A percentile compares a stretch with the other conserved stretches of the same genome.
phyloP scores from a whole-genome alignment of 129 eudicot species.

The Kitagawia praeruptora region DNA sequence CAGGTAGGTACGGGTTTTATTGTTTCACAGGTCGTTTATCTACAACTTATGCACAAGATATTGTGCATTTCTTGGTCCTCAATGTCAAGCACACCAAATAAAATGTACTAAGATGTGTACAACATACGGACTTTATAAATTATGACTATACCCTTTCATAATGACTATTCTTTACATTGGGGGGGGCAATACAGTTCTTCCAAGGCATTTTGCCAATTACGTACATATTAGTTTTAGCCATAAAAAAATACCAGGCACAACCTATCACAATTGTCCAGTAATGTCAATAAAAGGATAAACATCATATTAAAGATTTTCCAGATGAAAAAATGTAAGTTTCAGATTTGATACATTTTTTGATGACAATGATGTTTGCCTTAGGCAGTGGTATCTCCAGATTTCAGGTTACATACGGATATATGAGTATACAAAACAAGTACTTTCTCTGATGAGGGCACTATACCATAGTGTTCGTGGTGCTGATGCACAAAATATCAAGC shows the following conservation, averaged over 20 bases:
- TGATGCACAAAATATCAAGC: not conserved
- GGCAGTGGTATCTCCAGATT: not conserved
- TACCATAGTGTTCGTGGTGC: not conserved
- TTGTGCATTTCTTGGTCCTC: not conserved
- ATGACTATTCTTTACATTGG: not conserved
- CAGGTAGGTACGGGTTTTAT: not conserved
- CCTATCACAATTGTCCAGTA: not conserved
- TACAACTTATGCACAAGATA: not conserved
- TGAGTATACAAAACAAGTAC: not conserved
- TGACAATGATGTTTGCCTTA: not conserved
- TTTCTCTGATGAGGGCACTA: not conserved
- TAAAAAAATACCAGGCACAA: not conserved
- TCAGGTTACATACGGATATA: not conserved
- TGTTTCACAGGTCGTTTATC: not conserved
- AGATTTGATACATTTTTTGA: not conserved
- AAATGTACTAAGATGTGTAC: not conserved
- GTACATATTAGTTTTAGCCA: not conserved
- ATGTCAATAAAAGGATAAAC: not conserved
- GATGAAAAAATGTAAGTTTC: not conserved
- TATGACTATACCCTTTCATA: not conserved
- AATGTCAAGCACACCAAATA: not conserved
- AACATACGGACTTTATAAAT: not conserved
- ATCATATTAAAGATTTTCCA: not conserved
- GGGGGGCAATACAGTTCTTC: not conserved
- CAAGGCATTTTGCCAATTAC: not conserved